These are phyloP conservation scores for Chaetomium cochliodes DNA, from an alignment of 495 filamentous ascomycete species.

Conservation along the genomic window DNA sequence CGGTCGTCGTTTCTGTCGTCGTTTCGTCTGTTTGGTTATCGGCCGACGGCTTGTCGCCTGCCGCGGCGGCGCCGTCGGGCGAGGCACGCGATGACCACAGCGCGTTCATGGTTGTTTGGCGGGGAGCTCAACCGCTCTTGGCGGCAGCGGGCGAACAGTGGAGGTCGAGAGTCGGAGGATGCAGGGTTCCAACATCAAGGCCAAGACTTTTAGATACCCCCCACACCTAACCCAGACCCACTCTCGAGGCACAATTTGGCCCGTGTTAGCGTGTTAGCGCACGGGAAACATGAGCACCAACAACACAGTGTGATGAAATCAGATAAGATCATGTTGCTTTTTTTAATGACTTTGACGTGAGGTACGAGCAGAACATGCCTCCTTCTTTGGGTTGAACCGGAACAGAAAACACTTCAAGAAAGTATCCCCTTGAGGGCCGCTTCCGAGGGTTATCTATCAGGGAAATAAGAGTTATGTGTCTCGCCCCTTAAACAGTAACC, in stretches of 20 bases:
- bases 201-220: background rate
- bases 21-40: constrained; percentile 11
- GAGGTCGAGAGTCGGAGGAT: constrained; percentile 5
- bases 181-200: background rate
- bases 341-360: background rate
- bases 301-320: background rate
- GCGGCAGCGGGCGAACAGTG: constrained; percentile 14
- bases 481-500: too few relatives aligned
- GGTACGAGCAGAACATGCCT: background rate
- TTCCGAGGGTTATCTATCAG: background rate
- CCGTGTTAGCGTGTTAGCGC: background rate
- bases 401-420: background rate
- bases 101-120: constrained; percentile 42
- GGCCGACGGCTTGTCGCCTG: constrained; percentile 10
- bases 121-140: constrained; percentile 17
- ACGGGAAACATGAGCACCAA: background rate
- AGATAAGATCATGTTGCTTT: background rate
- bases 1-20: constrained; percentile 4
- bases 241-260: background rate
- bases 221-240: constrained; percentile 12
- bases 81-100: constrained; percentile 43
- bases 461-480: background rate
- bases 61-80: constrained; percentile 31
- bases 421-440: background rate
- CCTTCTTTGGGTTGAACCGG: background rate